These are phyloP conservation scores for Verticillium tricorpus DNA, from an alignment of 2,329 filamentous ascomycete species.

Conservation along the genomic window DNA sequence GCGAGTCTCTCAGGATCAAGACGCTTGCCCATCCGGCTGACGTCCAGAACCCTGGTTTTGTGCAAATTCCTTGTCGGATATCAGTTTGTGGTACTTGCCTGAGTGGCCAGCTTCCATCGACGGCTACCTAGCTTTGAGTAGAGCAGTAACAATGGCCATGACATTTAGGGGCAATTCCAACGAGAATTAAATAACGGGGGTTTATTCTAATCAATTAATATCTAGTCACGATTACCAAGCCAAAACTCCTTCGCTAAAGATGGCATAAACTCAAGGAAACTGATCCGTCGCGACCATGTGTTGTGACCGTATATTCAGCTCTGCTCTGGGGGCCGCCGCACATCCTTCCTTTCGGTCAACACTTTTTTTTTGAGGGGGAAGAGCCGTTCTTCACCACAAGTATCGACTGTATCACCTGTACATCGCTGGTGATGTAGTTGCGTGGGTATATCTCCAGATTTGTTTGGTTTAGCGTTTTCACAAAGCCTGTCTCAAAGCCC, in stretches of 20 bases:
- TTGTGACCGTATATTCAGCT: not conserved
- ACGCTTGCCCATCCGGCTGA: no score
- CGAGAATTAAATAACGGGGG: no score
- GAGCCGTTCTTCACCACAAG: not conserved
- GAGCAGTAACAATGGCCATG: no score
- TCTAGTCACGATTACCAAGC: not conserved
- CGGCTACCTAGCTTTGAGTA: no score
- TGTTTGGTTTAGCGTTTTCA: not conserved
- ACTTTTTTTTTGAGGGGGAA: no score
- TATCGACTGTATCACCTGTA: not conserved
- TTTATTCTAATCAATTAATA: not conserved
- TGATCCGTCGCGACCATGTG: not conserved
- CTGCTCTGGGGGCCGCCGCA: not conserved
- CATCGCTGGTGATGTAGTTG: not conserved
- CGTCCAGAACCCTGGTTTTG: no score
- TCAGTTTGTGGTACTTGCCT: no score
- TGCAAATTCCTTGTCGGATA: no score
- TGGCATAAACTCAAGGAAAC: not conserved
- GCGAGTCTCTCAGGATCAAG: no score
- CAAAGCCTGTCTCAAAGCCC: not conserved
- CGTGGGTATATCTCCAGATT: not conserved
- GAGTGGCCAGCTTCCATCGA: no score
- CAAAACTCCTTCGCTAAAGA: not conserved
- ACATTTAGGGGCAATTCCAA: no score
- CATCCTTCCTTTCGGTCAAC: not conserved